Conservation (phyloP, 768 basidiomycete genomes). For the Rhizopogon vinicolor region DNA sequence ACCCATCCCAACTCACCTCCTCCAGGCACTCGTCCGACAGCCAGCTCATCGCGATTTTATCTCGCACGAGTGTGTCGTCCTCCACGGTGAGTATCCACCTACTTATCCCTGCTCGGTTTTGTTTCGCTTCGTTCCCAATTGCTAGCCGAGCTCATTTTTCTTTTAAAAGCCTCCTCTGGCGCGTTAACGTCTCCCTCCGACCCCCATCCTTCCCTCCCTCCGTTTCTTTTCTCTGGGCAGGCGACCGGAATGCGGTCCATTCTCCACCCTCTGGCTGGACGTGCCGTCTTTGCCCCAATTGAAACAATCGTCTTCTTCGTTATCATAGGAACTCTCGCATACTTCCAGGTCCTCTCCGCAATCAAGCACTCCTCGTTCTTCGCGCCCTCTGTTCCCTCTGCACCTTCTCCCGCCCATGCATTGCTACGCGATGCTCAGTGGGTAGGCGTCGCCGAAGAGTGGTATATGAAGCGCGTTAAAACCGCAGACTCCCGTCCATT, state of each 20-base stretch:
- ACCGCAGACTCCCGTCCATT: constrained; percentile 34
- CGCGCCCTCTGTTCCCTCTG: constrained; percentile 44
- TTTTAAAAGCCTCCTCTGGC: not conserved
- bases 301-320: constrained; percentile 91
- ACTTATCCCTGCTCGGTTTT: not conserved
- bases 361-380: constrained; percentile 88
- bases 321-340: constrained; percentile 86
- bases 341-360: constrained; percentile 88
- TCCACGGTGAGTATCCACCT: not conserved
- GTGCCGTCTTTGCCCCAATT: constrained; percentile 73
- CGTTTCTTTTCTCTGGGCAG: not conserved
- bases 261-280: constrained; percentile 63
- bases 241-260: constrained; percentile 47
- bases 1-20: not conserved
- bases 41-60: not conserved
- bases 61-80: not conserved
- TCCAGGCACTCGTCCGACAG: not conserved
- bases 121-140: not conserved
- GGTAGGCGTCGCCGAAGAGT: constrained; percentile 56
- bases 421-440: constrained; percentile 54
- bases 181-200: not conserved
- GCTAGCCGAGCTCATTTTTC: not conserved
- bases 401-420: constrained; percentile 53
- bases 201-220: not conserved
- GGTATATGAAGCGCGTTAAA: constrained; percentile 33